These are phyloP conservation scores for Acidiella bohemica DNA, from an alignment of 495 filamentous ascomycete species.

Conservation along the genomic window DNA sequence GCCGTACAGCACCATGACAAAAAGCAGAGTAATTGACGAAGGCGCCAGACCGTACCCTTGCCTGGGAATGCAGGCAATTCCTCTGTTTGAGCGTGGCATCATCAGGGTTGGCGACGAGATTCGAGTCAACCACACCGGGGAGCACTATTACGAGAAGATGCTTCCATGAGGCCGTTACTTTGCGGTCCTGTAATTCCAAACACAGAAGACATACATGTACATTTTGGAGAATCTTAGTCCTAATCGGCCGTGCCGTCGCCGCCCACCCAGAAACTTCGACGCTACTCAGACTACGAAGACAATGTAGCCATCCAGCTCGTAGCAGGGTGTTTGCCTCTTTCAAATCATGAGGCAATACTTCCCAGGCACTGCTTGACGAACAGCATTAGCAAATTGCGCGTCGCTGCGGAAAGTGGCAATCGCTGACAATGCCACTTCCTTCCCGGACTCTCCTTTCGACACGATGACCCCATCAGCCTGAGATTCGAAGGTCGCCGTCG, in stretches of 20 bases:
- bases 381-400: neutral
- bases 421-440: conserved; percentile 1
- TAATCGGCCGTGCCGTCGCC: too few species aligned
- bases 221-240: too few species aligned
- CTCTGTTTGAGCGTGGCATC: conserved; percentile 35
- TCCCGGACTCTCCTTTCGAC: neutral
- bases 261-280: too few species aligned
- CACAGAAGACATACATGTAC: neutral
- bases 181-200: too few species aligned
- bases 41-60: conserved; percentile 59
- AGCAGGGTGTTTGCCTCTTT: neutral
- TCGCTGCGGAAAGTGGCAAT: neutral
- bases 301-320: too few species aligned
- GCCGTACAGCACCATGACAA: conserved; percentile 58
- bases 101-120: conserved; percentile 49
- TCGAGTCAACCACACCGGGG: conserved; percentile 44
- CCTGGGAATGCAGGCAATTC: conserved; percentile 73
- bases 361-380: neutral
- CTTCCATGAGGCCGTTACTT: conserved; percentile 8
- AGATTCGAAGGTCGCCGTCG: neutral
- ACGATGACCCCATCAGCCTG: neutral
- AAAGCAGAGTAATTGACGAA: conserved; percentile 57
- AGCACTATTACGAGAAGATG: conserved; percentile 41
- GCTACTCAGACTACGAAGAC: too few species aligned
- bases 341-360: neutral